These are phyloP conservation scores for Chlamydomonas sp. DNA, from an alignment of 139 green algal species.

Conservation along the genomic window DNA sequence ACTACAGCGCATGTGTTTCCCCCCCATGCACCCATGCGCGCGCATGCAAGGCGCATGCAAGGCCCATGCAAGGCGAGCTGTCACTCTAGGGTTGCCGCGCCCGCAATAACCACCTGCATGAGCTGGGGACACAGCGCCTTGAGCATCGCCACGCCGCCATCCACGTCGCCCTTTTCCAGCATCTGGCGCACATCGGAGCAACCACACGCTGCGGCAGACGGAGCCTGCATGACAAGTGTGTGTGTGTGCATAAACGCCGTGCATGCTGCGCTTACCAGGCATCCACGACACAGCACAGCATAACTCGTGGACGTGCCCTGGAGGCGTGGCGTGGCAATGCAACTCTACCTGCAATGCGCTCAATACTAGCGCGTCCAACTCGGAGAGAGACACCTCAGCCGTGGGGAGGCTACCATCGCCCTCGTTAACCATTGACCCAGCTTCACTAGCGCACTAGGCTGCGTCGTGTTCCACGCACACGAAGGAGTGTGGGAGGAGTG, in stretches of 20 bases:
- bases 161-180: slow-evolving; percentile 2
- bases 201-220: not conserved
- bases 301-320: not conserved
- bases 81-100: not conserved
- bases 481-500: not conserved
- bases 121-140: not conserved
- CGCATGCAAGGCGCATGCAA: not conserved
- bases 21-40: not conserved
- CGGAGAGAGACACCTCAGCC: not conserved
- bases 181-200: not conserved
- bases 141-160: not conserved
- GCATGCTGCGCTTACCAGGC: no score
- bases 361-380: not conserved
- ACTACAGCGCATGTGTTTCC: not conserved
- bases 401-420: not conserved
- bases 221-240: not conserved
- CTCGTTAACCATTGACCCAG: not conserved
- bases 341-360: not conserved
- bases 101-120: not conserved
- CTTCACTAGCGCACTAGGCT: not conserved
- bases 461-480: not conserved
- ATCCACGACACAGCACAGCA: no score
- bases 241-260: not conserved
- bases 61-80: not conserved
- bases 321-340: not conserved